A percentile compares a stretch with the other conserved stretches of the same genome.
phyloP scores from a whole-genome alignment of 2,329 filamentous ascomycete genomes.

The Neofusicoccum umdonicola region DNA sequence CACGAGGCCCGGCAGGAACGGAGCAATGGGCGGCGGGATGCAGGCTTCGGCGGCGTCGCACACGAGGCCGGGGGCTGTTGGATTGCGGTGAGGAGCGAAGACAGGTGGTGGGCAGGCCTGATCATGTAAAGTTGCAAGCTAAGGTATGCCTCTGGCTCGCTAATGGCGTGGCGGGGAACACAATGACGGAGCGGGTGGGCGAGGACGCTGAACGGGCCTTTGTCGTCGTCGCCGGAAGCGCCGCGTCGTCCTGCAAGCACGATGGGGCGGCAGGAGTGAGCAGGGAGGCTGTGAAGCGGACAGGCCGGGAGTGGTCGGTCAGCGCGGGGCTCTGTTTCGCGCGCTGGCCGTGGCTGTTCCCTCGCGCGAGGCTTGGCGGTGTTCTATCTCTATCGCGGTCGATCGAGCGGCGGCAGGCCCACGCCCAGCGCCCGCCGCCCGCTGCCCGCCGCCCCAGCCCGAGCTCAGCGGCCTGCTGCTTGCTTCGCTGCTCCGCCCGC shows the following conservation, averaged over 20 bases:
- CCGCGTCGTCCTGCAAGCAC: not conserved
- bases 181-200: constrained; percentile 16
- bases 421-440: not conserved
- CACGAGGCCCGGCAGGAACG: constrained; percentile 7
- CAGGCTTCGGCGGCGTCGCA: constrained; percentile 8
- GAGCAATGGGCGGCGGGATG: not conserved
- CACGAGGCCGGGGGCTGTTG: not conserved
- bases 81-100: not conserved
- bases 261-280: not conserved
- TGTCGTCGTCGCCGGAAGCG: constrained; percentile 10
- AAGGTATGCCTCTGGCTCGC: constrained; percentile 18
- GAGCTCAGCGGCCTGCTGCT: not conserved
- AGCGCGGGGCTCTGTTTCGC: not conserved
- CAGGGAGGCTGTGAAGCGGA: not conserved
- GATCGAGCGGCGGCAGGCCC: not conserved
- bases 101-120: constrained; percentile 8
- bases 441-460: not conserved
- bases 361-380: not conserved
- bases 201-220: constrained; percentile 9
- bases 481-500: no score
- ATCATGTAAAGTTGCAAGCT: constrained; percentile 16
- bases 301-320: not conserved
- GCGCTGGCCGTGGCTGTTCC: not conserved
- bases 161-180: constrained; percentile 18
- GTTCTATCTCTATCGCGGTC: not conserved